Base-by-base conservation (phyloP, 2,329 filamentous ascomycete species). In the Sporothrix pseudoabietina region DNA sequence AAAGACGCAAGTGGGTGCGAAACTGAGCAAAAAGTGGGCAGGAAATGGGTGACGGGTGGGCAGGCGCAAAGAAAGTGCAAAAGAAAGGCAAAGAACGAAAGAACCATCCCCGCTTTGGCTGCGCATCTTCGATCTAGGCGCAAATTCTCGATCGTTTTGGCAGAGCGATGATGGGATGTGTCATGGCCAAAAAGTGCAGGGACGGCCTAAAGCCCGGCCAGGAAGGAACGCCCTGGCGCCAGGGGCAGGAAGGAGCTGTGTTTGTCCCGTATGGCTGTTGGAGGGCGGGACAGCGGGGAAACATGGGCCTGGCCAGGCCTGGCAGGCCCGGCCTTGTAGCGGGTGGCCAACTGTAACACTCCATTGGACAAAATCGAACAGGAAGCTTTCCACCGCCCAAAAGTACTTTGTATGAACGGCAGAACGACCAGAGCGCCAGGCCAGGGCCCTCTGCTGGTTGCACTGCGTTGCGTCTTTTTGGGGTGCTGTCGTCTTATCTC, bases 121-220 rank as follows among this genome's bases (percentile, higher is more conserved):
- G 35, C 19, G 19, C 19, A 59, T 63, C 16, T 65, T 69, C 73
- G 73, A 74, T 74, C 73, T 19, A 49, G 22, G 63, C 44, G 54
- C 73, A 72, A 74, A 74, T 32, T 39, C 16, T 59, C 73, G 73
- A 74, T 74, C 73, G 63, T 69, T 49, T 52, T 6, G 3, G 19
- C 41, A 44, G 12, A 4, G 6, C 22, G 44, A 73, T 55, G 72
- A 71, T 73, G 72, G 65, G 55, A 69, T 72, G 52, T 69, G 63
- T 55, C 65, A 69, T 49, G 63, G 30, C 39, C 39, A 26, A 12
- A 54, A 54, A 49, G 35, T 41, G 10, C 30, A 30, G 32, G 44
- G 10, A 12, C 69, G 10, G 22, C 52, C 49, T 12, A 44, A 32
- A 68, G 66, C 47, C 30, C 66, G 66, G 44, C 39, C 39, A 44